Evolutionary conservation across 2,329 filamentous ascomycete genomes (phyloP).

Genomic region (Fonsecaea monophora): DNA sequence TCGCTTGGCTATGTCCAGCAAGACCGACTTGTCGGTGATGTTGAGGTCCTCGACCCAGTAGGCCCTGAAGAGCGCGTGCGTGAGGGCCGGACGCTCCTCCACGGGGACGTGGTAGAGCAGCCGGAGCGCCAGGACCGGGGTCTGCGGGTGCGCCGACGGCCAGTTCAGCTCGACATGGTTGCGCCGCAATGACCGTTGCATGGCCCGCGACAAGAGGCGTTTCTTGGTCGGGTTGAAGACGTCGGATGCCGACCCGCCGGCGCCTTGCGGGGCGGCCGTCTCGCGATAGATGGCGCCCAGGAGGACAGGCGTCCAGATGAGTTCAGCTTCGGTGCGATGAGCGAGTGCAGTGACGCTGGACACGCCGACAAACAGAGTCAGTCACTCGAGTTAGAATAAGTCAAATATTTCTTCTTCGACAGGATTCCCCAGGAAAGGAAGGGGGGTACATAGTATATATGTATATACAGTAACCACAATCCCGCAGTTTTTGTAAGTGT

Average conservation of each 20-base stretch:
- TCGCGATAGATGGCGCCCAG: slow-evolving; percentile 33
- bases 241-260: slow-evolving; percentile 28
- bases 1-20: slow-evolving; percentile 16
- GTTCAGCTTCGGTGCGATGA: not conserved
- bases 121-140: slow-evolving; percentile 26
- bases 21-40: slow-evolving; percentile 18
- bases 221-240: slow-evolving; percentile 33
- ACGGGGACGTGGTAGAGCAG: slow-evolving; percentile 27
- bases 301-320: slow-evolving; percentile 24
- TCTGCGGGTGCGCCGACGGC: slow-evolving; percentile 26
- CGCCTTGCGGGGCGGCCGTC: slow-evolving; percentile 32
- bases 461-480: no score
- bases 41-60: slow-evolving; percentile 33
- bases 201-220: slow-evolving; percentile 10
- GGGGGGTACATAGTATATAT: no score
- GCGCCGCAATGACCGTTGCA: slow-evolving; percentile 21
- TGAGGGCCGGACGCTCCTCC: slow-evolving; percentile 21
- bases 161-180: slow-evolving; percentile 16
- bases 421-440: not conserved
- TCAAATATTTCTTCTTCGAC: not conserved
- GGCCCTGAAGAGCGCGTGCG: slow-evolving; percentile 19
- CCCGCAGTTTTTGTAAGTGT: not conserved
- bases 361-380: not conserved
- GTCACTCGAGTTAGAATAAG: not conserved
- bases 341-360: not conserved